These are phyloP conservation scores for Papilionanthe hybrid DNA, from an alignment of 116 monocot genomes.

Conservation along the genomic window DNA sequence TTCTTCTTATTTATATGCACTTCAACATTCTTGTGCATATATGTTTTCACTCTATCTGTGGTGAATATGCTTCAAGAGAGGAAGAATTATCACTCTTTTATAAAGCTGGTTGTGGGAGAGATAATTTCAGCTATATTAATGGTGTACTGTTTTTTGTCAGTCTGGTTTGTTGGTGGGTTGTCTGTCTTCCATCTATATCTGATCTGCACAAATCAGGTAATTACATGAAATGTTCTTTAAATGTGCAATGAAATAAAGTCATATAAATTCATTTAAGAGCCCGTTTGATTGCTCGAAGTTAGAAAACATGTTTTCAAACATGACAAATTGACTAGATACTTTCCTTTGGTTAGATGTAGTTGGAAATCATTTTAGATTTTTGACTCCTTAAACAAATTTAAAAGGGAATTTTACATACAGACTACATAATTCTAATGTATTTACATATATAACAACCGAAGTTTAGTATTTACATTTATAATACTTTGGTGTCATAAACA, in stretches of 20 bases:
- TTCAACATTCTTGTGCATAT: conserved; percentile 79
- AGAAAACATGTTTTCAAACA: too few species aligned
- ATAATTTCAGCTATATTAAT: conserved; percentile 63
- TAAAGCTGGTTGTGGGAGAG: conserved; percentile 56
- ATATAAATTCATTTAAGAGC: neutral
- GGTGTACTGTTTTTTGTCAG: conserved; percentile 65
- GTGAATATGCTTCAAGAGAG: conserved; percentile 55
- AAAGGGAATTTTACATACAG: too few species aligned
- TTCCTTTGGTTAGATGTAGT: neutral
- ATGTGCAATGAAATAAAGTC: neutral
- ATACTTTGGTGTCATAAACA: too few species aligned
- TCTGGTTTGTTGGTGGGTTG: conserved; percentile 97
- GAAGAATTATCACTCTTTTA: conserved; percentile 32
- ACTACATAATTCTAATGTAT: too few species aligned
- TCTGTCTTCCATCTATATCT: conserved; percentile 78
- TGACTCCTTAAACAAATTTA: neutral
- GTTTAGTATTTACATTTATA: too few species aligned
- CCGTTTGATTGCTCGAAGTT: neutral
- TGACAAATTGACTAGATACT: neutral
- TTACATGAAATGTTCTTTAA: neutral
- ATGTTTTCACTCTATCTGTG: conserved; percentile 70
- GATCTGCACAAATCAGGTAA: conserved; percentile 92
- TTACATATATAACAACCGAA: too few species aligned
- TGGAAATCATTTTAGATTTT: neutral
- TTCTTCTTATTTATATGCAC: conserved; percentile 88